Evolutionary conservation across 73 alveolate genomes (phyloP), one percentile per base, ranked within the genome.

Genomic region (Paramecium sonneborni): DNA sequence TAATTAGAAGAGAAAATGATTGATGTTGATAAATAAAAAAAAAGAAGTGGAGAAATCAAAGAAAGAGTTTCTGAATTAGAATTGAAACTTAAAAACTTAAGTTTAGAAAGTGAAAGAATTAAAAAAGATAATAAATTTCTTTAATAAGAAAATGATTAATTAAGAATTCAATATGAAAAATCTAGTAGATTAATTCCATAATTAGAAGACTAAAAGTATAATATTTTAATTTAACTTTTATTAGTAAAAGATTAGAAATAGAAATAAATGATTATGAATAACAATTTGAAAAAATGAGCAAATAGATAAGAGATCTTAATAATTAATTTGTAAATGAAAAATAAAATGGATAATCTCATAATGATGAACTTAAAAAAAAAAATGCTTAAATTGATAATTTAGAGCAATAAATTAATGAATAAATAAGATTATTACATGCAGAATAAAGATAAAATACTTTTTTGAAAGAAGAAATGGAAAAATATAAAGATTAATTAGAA

Each of bases 11-110:
- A 79, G 6, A 79, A 79, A 79, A 23, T 79, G 72, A 15, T 24
- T 21, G 90, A 79, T 23, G 90, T 39, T 79, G 90, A 79, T 39
- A 79, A 46, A 79, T 43, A 46, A 24, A 79, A 79, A n/a, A 79
- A 79, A 79, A 79, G 72, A 44, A 79, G 76, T 21, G 41, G 48
- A 43, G 90, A 79, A 79, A 79, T 79, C 20, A 39, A 41, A 44
- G 90, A 79, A 43, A 79, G 55, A 79, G 74, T 79, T 10, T 21
- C 90, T 12, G 90, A 79, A 30, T 79, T 79, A 44, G 90, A 79
- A 79, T 39, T 79, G 12, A 79, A 79, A 46, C 26, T 79, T 1
- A 79, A 79, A 32, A 46, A 46, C 24, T 38, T 79, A 41, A 38
- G 55, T 39, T 43, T 79, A 79, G 90, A 79, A 43, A 24, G 48